These are phyloP conservation scores for Hibiscus trionum DNA, from an alignment of 345 rosid genomes.

Conservation along the genomic window DNA sequence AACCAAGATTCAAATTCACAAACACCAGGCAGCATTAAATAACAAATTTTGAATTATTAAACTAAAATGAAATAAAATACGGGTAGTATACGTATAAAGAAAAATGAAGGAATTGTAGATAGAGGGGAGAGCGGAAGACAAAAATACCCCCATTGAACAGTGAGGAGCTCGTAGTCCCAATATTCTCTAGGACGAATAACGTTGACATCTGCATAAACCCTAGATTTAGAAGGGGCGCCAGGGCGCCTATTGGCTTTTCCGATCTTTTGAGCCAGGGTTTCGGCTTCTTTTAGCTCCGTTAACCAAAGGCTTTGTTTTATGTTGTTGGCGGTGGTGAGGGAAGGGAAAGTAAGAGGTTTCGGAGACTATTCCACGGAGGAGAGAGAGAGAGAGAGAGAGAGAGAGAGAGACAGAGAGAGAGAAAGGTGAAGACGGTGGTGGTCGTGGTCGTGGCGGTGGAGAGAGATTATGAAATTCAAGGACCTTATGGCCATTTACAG, in stretches of 20 bases:
- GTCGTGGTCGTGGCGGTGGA: conserved; percentile 18
- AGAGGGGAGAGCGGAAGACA: background rate
- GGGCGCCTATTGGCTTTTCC: conserved; percentile 87
- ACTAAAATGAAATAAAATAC: background rate
- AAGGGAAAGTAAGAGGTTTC: conserved; percentile 17
- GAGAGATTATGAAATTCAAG: conserved; percentile 32
- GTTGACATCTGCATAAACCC: conserved; percentile 87
- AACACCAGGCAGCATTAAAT: background rate
- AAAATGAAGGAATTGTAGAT: background rate
- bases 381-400: background rate
- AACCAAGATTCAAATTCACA: conserved; percentile 6
- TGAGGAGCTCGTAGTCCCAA: conserved; percentile 68
- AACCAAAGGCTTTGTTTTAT: background rate
- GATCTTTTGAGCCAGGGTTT: conserved; percentile 96
- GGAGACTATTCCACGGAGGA: conserved; percentile 29
- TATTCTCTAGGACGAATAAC: conserved; percentile 77
- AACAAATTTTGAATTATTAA: background rate
- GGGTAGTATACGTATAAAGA: background rate
- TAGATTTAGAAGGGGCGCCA: conserved; percentile 91
- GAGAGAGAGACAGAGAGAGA: conserved; percentile 5
- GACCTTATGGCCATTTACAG: conserved; percentile 78
- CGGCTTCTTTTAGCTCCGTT: conserved; percentile 27
- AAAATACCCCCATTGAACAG: conserved; percentile 84
- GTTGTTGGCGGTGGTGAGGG: conserved; percentile 6
- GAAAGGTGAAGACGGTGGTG: conserved; percentile 6